Percentiles rank a stretch among this genome's conserved stretches.
phyloP scores from a whole-genome alignment of 1,284 basidiomycete genomes.

The Caloboletus firmus region DNA sequence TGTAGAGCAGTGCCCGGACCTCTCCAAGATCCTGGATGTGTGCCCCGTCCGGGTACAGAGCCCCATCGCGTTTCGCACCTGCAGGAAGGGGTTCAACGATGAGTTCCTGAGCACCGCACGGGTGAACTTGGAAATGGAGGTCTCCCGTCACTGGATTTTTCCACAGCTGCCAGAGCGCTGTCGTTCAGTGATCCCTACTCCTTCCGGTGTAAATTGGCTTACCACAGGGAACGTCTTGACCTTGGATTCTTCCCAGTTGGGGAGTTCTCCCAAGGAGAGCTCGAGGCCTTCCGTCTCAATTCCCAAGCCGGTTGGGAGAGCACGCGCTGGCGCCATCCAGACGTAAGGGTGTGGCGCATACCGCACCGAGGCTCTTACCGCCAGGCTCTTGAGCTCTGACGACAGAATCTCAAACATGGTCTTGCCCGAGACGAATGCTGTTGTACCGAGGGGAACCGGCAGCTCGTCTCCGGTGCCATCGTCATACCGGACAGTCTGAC shows the following conservation, averaged over 20 bases:
- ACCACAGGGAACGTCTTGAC: slow-evolving; percentile 69
- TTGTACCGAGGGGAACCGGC: slow-evolving; percentile 81
- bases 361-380: slow-evolving; percentile 65
- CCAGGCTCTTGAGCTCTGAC: slow-evolving; percentile 74
- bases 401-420: slow-evolving; percentile 87
- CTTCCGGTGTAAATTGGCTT: slow-evolving; percentile 23
- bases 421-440: slow-evolving; percentile 78
- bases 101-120: slow-evolving; percentile 52
- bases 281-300: slow-evolving; percentile 70
- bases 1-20: slow-evolving; percentile 64
- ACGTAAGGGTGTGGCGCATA: slow-evolving; percentile 76
- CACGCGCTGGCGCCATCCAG: slow-evolving; percentile 71
- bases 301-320: slow-evolving; percentile 67
- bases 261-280: slow-evolving; percentile 55
- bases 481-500: slow-evolving; percentile 79
- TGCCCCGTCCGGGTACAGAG: slow-evolving; percentile 68
- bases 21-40: slow-evolving; percentile 60
- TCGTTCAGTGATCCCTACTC: slow-evolving; percentile 1
- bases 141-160: slow-evolving; percentile 75
- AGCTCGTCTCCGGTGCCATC: slow-evolving; percentile 87
- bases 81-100: slow-evolving; percentile 57
- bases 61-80: slow-evolving; percentile 42
- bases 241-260: slow-evolving; percentile 64
- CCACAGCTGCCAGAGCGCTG: slow-evolving; percentile 53
- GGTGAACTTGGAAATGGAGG: slow-evolving; percentile 72